These are phyloP conservation scores for Solanum pennellii DNA, from an alignment of 257 asterid genomes.

Conservation along the genomic window DNA sequence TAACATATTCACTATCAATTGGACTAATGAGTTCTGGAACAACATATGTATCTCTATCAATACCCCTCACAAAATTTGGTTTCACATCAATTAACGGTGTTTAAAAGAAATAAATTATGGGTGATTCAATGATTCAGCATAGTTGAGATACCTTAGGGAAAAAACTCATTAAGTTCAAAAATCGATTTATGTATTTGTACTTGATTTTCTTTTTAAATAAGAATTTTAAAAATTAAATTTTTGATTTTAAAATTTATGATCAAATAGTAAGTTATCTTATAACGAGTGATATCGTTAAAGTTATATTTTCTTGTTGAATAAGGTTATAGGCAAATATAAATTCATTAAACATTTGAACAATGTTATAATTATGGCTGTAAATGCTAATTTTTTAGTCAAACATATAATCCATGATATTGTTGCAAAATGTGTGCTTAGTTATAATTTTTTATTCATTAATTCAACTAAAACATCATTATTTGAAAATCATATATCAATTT, in stretches of 20 bases:
- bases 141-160: fast-evolving
- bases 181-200: too few relatives aligned
- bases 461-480: not conserved
- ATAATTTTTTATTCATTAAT: not conserved
- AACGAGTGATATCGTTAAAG: not conserved
- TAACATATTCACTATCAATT: too few relatives aligned
- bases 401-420: not conserved
- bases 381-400: not conserved
- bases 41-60: too few relatives aligned
- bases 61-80: too few relatives aligned
- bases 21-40: too few relatives aligned
- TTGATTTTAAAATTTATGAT: not conserved
- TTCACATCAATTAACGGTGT: too few relatives aligned
- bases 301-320: not conserved
- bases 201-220: too few relatives aligned
- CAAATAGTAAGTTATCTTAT: not conserved
- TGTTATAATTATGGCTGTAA: not conserved
- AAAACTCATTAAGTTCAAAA: too few relatives aligned
- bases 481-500: not conserved
- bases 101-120: too few relatives aligned
- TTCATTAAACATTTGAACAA: not conserved
- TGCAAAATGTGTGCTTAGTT: not conserved
- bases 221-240: not conserved
- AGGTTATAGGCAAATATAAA: not conserved
- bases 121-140: fast-evolving